These are phyloP conservation scores for Chaetothyriales sp. DNA, from an alignment of 2,329 filamentous ascomycete genomes.

Conservation along the genomic window DNA sequence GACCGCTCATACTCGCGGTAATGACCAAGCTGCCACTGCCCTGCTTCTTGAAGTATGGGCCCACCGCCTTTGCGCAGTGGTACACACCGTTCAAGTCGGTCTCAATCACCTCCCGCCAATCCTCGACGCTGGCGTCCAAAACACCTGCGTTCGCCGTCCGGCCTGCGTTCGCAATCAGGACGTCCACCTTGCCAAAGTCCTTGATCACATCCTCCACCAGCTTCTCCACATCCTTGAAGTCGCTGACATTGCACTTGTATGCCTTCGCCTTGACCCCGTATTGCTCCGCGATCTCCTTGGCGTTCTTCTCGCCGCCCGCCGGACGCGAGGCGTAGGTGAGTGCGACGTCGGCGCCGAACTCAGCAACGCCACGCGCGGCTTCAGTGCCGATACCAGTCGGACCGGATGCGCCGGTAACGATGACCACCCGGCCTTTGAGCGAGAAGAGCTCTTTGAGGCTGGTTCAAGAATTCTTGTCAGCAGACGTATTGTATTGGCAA, in stretches of 20 bases:
- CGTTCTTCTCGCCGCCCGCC: constrained; percentile 52
- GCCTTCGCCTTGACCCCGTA: constrained; percentile 54
- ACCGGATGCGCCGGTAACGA: constrained; percentile 40
- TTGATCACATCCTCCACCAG: constrained; percentile 46
- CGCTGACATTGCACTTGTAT: constrained; percentile 51
- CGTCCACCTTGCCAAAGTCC: constrained; percentile 59
- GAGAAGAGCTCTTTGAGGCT: constrained; percentile 31
- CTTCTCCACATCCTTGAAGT: constrained; percentile 43
- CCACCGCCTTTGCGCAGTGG: constrained; percentile 80
- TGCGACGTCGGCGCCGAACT: constrained; percentile 51
- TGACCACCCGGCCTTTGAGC: constrained; percentile 34
- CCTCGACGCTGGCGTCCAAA: constrained; percentile 55
- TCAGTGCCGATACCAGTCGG: constrained; percentile 49
- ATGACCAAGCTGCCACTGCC: constrained; percentile 52
- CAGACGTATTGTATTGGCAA: background rate
- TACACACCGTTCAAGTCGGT: constrained; percentile 79
- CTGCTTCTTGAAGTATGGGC: constrained; percentile 58
- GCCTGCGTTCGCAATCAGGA: constrained; percentile 57
- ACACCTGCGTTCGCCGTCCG: constrained; percentile 56
- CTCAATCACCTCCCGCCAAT: constrained; percentile 64
- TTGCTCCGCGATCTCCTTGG: constrained; percentile 44
- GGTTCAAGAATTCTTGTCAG: background rate
- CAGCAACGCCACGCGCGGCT: constrained; percentile 50
- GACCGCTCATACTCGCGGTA: constrained; percentile 49
- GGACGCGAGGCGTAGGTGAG: constrained; percentile 54